Conservation (phyloP, 2,329 filamentous ascomycete species). For the Colletotrichum gigasporum region DNA sequence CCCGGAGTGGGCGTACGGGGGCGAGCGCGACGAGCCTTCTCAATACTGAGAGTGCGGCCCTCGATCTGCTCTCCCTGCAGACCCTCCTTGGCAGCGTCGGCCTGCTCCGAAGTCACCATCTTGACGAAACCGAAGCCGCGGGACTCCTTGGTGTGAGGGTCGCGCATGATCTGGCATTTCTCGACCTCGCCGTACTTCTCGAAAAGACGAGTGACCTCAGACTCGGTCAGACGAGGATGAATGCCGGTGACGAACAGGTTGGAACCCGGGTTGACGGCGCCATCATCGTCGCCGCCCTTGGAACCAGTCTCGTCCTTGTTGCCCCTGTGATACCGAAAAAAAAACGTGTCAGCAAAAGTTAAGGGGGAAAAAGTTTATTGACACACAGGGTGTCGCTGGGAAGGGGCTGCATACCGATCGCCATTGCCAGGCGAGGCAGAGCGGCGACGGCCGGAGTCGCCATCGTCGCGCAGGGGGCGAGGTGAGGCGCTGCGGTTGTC, state of each 20-base stretch:
- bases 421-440: constrained; percentile 69
- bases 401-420: constrained; percentile 54
- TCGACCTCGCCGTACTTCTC: constrained; percentile 99
- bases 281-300: constrained; percentile 74
- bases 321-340: constrained; percentile 42
- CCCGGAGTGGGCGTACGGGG: constrained; percentile 96
- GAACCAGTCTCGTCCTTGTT: constrained; percentile 63
- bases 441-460: constrained; percentile 66
- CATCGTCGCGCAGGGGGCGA: constrained; percentile 68
- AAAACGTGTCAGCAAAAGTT: constrained; percentile 22
- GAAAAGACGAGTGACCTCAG: constrained; percentile 92
- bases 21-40: constrained; percentile 95
- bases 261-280: constrained; percentile 89
- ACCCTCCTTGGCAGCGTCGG: constrained; percentile 95
- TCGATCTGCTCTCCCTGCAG: constrained; percentile 96
- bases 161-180: constrained; percentile 99
- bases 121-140: constrained; percentile 99
- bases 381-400: background rate
- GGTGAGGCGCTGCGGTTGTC: constrained; percentile 74
- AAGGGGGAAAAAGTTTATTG: background rate
- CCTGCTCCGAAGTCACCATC: constrained; percentile 95
- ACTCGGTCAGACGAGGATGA: constrained; percentile 88
- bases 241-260: constrained; percentile 99
- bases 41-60: constrained; percentile 95
- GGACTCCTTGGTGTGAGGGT: constrained; percentile 97